A percentile compares a stretch with the other conserved stretches of the same genome.
Evolutionary conservation across 176 grass and related monocot species (phyloP).

Genomic region (Themeda triandra): DNA sequence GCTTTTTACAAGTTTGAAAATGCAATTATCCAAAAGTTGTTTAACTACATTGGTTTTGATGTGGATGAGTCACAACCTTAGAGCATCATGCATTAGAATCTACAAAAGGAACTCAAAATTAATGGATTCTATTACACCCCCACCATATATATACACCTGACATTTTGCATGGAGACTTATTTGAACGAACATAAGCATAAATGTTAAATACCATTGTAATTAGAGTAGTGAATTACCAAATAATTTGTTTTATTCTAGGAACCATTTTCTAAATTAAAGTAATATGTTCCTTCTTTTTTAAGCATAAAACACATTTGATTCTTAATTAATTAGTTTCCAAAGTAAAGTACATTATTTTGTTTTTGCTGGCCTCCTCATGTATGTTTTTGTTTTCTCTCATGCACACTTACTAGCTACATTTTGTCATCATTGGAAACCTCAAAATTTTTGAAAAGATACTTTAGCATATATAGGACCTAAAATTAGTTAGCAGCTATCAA

Average conservation of each 20-base stretch:
- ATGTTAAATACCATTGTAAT: too few relatives aligned
- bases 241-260: too few relatives aligned
- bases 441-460: background rate
- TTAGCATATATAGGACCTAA: background rate
- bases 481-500: background rate
- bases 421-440: background rate
- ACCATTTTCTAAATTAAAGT: too few relatives aligned
- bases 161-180: background rate
- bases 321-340: too few relatives aligned
- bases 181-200: background rate
- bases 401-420: background rate
- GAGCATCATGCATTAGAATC: background rate
- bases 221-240: too few relatives aligned
- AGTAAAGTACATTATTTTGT: too few relatives aligned
- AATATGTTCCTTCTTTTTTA: too few relatives aligned
- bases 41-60: background rate
- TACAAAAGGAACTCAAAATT: background rate
- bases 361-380: too few relatives aligned
- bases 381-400: too few relatives aligned
- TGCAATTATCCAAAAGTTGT: background rate
- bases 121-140: background rate
- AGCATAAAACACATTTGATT: too few relatives aligned
- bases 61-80: background rate
- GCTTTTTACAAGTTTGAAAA: background rate
- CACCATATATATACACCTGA: background rate